phyloP scores from a whole-genome alignment of 495 filamentous ascomycete genomes.

The Lophium mytilinum region DNA sequence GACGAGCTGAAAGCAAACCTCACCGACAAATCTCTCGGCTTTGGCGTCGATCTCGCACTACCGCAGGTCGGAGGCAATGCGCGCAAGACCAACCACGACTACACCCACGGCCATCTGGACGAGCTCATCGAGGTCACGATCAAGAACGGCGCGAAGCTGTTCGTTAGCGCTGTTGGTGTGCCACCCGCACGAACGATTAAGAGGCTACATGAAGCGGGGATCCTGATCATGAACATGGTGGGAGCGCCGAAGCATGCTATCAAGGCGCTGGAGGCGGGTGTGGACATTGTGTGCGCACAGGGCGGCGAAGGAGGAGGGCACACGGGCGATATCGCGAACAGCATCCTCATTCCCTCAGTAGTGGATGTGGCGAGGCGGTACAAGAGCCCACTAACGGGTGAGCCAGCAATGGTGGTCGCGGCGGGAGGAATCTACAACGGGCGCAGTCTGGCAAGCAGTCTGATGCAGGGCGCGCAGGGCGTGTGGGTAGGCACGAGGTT shows the following conservation, averaged over 20 bases:
- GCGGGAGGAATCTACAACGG: constrained; percentile 38
- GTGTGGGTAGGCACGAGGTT: constrained; percentile 64
- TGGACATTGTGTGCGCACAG: constrained; percentile 68
- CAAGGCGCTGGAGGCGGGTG: constrained; percentile 71
- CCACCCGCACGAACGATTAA: constrained; percentile 62
- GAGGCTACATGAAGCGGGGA: constrained; percentile 61
- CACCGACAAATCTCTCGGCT: constrained; percentile 54
- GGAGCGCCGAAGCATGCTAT: constrained; percentile 78
- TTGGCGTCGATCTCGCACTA: constrained; percentile 81
- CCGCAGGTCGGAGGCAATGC: constrained; percentile 74
- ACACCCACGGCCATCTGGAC: constrained; percentile 75
- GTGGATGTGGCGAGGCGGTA: constrained; percentile 38
- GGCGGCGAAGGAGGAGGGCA: constrained; percentile 39
- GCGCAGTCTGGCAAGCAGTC: constrained; percentile 33
- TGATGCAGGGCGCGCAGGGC: constrained; percentile 37
- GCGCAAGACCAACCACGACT: constrained; percentile 84
- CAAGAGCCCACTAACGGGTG: constrained; percentile 36
- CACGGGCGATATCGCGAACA: constrained; percentile 37
- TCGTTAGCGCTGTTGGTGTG: constrained; percentile 77
- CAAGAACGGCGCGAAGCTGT: constrained; percentile 65
- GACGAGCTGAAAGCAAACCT: constrained; percentile 71
- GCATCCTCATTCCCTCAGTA: constrained; percentile 37
- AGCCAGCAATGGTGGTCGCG: constrained; percentile 36
- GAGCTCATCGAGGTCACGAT: constrained; percentile 76
- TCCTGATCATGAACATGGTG: constrained; percentile 94